Conservation (phyloP, 106 monocot species). For the Dendrobium chrysotoxum region DNA sequence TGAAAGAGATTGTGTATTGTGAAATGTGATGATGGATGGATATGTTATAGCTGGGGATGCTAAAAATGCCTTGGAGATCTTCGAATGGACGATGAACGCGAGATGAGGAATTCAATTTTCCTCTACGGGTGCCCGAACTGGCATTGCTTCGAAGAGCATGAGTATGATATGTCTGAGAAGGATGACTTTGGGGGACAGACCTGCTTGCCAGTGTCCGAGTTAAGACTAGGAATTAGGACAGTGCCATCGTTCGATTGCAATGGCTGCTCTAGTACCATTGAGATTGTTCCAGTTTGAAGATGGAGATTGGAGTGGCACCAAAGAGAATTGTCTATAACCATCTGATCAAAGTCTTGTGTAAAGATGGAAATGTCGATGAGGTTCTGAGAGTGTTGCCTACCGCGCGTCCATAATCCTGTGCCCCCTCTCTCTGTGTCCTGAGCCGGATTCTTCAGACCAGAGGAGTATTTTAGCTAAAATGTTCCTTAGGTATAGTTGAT, state of each 20-base stretch:
- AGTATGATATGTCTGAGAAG: conserved; percentile 28
- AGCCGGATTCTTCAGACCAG: no score
- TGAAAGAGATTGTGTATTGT: conserved; percentile 61
- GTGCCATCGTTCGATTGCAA: conserved; percentile 24
- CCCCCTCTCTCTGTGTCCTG: no score
- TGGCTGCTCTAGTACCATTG: background rate
- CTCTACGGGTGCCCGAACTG: conserved; percentile 30
- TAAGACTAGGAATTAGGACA: conserved; percentile 25
- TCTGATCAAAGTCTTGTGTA: conserved; percentile 62
- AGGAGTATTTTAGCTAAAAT: no score
- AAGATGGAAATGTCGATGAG: conserved; percentile 33
- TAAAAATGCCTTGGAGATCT: conserved; percentile 35
- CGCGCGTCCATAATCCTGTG: no score
- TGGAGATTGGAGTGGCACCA: conserved; percentile 62
- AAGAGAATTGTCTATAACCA: conserved; percentile 40
- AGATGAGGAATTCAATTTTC: conserved; percentile 29
- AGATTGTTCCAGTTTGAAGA: conserved; percentile 12
- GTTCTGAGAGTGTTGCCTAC: conserved; percentile 33
- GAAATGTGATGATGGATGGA: conserved; percentile 92
- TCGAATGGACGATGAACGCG: conserved; percentile 45
- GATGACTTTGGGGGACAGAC: conserved; percentile 15
- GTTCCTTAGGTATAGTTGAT: no score
- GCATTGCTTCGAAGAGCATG: conserved; percentile 41
- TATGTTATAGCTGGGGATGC: conserved; percentile 40
- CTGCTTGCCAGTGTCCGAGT: conserved; percentile 32